phyloP scores from a whole-genome alignment of 108 stramenopile genomes.

The Nannochloropsis gaditana region DNA sequence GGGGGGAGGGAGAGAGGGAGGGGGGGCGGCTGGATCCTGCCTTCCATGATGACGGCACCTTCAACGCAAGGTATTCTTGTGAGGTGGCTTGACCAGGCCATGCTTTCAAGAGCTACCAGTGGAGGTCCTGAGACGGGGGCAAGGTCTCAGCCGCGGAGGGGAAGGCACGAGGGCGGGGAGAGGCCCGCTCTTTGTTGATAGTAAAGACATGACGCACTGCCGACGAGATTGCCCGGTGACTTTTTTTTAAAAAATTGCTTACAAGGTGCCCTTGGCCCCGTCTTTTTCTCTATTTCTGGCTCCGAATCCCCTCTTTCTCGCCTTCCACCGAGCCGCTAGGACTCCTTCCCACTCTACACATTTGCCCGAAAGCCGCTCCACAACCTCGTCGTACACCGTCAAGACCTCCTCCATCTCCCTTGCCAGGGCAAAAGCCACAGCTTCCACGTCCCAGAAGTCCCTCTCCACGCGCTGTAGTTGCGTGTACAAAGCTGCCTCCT shows the following conservation, averaged over 20 bases:
- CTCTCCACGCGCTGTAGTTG: background rate
- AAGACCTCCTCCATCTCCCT: conserved; percentile 10
- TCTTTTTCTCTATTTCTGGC: background rate
- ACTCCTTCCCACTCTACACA: background rate
- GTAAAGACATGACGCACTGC: too few species aligned
- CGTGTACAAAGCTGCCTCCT: background rate
- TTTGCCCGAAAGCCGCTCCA: background rate
- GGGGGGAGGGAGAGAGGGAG: background rate
- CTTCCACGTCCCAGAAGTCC: background rate
- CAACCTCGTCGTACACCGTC: conserved; percentile 17
- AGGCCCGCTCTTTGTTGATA: too few species aligned
- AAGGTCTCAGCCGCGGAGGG: too few species aligned
- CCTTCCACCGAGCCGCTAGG: background rate
- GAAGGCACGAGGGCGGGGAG: too few species aligned
- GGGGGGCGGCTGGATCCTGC: background rate
- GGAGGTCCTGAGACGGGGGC: background rate
- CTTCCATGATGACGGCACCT: background rate
- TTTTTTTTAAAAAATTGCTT: too few species aligned
- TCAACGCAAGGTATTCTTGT: background rate
- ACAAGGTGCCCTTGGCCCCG: background rate
- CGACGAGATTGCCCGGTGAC: too few species aligned
- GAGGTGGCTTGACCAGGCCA: background rate
- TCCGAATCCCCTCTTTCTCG: background rate
- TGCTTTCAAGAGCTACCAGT: conserved; percentile 8
- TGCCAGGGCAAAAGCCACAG: background rate